Conservation (phyloP, 2,329 filamentous ascomycete genomes). For the Microcyclospora pomicola region DNA sequence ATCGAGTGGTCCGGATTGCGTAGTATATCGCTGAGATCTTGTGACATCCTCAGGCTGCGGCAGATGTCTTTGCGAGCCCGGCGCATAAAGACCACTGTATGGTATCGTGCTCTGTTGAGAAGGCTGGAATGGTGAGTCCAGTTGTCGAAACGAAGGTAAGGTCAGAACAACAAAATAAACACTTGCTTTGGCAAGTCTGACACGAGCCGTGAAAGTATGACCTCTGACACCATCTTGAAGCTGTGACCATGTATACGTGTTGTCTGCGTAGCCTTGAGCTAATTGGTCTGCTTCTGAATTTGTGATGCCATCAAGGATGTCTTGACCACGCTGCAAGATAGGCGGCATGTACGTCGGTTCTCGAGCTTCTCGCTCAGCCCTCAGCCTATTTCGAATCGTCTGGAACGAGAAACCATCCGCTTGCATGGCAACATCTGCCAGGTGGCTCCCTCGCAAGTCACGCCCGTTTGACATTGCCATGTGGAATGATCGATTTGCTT, state of each 20-base stretch:
- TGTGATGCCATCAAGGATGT: conserved; percentile 27
- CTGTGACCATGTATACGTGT: conserved; percentile 23
- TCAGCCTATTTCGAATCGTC: conserved; percentile 30
- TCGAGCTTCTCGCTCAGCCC: conserved; percentile 32
- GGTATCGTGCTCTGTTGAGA: not conserved
- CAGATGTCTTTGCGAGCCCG: too few relatives aligned
- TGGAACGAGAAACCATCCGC: conserved; percentile 30
- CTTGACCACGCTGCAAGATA: conserved; percentile 30
- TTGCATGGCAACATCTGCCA: conserved; percentile 31
- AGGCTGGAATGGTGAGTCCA: conserved; percentile 5
- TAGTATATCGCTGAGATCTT: too few relatives aligned
- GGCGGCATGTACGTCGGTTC: conserved; percentile 39
- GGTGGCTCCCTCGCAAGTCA: conserved; percentile 25
- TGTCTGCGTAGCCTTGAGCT: conserved; percentile 30
- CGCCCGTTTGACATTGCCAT: conserved; percentile 27
- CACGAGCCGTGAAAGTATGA: conserved; percentile 22
- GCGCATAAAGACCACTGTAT: too few relatives aligned
- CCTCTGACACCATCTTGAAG: conserved; percentile 21
- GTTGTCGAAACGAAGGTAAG: conserved; percentile 20
- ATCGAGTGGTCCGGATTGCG: too few relatives aligned
- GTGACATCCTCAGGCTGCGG: too few relatives aligned
- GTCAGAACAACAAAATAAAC: conserved; percentile 34
- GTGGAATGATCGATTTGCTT: conserved; percentile 32
- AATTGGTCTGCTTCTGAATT: conserved; percentile 32
- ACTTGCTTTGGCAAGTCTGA: conserved; percentile 29